Percentiles rank a stretch among this genome's conserved stretches.
phyloP scores from a whole-genome alignment of 345 rosid genomes.

The Excoecaria agallocha region DNA sequence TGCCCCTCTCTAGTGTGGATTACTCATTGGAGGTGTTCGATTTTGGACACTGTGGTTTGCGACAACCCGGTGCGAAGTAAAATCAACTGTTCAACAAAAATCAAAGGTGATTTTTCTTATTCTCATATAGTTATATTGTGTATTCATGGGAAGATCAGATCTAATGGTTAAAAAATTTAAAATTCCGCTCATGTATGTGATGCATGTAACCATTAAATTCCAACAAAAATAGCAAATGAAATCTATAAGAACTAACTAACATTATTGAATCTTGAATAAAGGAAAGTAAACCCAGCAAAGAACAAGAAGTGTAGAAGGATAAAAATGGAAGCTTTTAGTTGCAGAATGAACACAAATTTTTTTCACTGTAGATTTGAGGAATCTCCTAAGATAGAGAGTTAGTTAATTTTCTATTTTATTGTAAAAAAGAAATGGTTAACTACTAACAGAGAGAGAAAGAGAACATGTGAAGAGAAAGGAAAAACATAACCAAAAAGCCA shows the following conservation, averaged over 20 bases:
- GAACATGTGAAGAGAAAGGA: slow-evolving; percentile 51
- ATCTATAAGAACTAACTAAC: slow-evolving; percentile 25
- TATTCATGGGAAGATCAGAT: no score
- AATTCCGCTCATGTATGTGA: no score
- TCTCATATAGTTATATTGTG: no score
- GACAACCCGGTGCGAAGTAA: no score
- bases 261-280: slow-evolving; percentile 10
- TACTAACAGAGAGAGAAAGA: slow-evolving; percentile 19
- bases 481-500: slow-evolving; percentile 45
- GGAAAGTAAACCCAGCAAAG: slow-evolving; percentile 21
- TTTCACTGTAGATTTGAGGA: slow-evolving; percentile 54
- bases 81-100: no score
- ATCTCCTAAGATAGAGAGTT: slow-evolving; percentile 36
- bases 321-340: slow-evolving; percentile 11
- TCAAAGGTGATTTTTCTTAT: no score
- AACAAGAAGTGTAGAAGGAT: slow-evolving; percentile 14
- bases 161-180: no score
- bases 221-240: background rate
- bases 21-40: no score
- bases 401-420: slow-evolving; percentile 37
- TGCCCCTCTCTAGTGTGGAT: no score
- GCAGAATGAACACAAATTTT: slow-evolving; percentile 19
- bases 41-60: no score
- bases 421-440: slow-evolving; percentile 16
- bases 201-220: no score